phyloP scores from a whole-genome alignment of 164 flowering plant genomes.

The Pachysandra terminalis region DNA sequence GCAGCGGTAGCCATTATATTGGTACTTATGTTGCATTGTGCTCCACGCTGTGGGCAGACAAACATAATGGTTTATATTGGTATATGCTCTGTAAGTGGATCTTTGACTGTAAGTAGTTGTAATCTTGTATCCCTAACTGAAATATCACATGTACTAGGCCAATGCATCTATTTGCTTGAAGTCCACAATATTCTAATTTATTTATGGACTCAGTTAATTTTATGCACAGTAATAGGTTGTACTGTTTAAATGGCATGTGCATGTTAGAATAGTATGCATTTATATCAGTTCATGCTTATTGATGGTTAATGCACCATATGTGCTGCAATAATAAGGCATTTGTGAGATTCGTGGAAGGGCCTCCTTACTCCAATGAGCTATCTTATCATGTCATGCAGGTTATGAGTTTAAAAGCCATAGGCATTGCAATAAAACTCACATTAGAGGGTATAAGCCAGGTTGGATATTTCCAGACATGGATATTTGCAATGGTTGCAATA shows the following conservation, averaged over 20 bases:
- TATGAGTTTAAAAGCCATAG: conserved; percentile 91
- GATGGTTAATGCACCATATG: too few relatives aligned
- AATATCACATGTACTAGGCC: background rate
- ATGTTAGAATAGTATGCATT: background rate
- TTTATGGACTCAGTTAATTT: too few relatives aligned
- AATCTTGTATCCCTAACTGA: background rate
- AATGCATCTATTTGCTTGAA: background rate
- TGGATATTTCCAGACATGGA: conserved; percentile 65
- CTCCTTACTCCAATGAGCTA: background rate
- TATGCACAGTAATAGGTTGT: background rate
- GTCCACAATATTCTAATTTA: background rate
- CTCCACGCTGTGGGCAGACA: conserved; percentile 86
- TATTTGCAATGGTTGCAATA: conserved; percentile 73
- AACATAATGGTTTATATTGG: conserved; percentile 82
- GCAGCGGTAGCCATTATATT: conserved; percentile 57
- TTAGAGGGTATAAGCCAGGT: conserved; percentile 75
- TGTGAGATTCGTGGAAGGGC: background rate
- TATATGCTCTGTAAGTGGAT: conserved; percentile 85
- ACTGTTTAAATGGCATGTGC: background rate
- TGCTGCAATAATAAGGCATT: too few relatives aligned
- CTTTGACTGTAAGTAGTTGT: conserved; percentile 65
- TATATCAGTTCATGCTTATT: too few relatives aligned
- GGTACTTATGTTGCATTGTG: conserved; percentile 66
- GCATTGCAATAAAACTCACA: conserved; percentile 90
- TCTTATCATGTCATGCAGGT: conserved; percentile 49